A percentile compares a stretch with the other conserved stretches of the same genome.
Evolutionary conservation across 2,329 filamentous ascomycete genomes (phyloP).

Genomic region (Diplodia intermedia): DNA sequence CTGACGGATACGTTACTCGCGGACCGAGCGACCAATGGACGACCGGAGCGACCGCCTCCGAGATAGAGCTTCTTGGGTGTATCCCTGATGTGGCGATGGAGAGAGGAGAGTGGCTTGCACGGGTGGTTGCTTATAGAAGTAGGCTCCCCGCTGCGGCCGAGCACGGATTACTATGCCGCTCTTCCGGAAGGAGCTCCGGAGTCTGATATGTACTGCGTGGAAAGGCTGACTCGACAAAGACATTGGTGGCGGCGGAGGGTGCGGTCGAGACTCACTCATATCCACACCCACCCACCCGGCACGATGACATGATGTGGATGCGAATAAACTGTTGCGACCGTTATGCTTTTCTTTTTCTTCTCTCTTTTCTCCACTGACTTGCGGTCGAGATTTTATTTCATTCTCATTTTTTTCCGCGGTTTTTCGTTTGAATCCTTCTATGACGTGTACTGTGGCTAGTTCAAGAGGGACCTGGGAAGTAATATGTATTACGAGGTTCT

Average conservation of each 20-base stretch:
- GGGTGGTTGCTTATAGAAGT: background rate
- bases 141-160: background rate
- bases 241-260: background rate
- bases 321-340: background rate
- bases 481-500: background rate
- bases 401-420: background rate
- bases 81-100: background rate
- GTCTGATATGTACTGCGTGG: background rate
- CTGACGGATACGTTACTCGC: background rate
- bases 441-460: background rate
- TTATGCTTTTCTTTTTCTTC: background rate
- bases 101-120: background rate
- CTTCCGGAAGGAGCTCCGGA: conserved; percentile 6
- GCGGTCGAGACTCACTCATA: background rate
- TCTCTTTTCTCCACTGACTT: too few relatives aligned
- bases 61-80: background rate
- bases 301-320: background rate
- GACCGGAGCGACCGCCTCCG: background rate
- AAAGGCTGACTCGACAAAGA: background rate
- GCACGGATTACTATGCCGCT: too few relatives aligned
- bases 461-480: background rate
- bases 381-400: background rate
- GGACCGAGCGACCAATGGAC: background rate
- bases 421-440: background rate
- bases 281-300: too few relatives aligned